Percentiles rank a stretch among this genome's conserved stretches.
Conservation (phyloP, 805 yeast species). For the Komagataella kurtzmanii region DNA sequence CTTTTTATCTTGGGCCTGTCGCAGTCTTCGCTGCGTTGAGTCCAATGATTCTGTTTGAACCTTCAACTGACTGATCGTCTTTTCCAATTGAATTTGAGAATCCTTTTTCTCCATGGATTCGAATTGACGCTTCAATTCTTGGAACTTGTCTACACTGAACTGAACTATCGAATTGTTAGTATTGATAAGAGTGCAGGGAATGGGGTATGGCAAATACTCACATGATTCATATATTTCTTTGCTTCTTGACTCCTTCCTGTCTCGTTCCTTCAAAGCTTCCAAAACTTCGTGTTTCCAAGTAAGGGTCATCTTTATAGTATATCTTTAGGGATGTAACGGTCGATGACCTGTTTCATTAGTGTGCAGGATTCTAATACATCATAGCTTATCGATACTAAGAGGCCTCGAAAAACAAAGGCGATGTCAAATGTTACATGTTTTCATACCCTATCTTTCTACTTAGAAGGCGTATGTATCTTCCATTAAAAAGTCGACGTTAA, state of each 20-base stretch:
- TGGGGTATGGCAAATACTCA: neutral
- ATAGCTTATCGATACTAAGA: neutral
- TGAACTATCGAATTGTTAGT: neutral
- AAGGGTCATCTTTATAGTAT: neutral
- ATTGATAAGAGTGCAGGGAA: neutral
- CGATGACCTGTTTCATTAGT: neutral
- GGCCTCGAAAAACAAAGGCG: neutral
- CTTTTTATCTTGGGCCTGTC: neutral
- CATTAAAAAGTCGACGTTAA: constrained; percentile 63
- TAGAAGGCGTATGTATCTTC: constrained; percentile 18
- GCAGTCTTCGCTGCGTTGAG: neutral
- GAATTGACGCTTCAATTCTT: neutral
- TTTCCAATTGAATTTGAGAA: neutral
- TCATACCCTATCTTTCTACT: neutral
- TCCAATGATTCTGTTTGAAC: neutral
- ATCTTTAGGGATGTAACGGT: neutral
- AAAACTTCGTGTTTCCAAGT: neutral
- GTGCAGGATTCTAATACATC: neutral
- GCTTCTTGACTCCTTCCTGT: neutral
- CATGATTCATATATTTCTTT: neutral
- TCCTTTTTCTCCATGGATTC: neutral
- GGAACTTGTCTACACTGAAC: neutral
- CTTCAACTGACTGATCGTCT: neutral
- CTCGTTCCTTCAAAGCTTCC: neutral
- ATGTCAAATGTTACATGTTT: neutral